Base-by-base conservation (phyloP, 176 grass and related monocot genomes). In the Elaeis guineensis region DNA sequence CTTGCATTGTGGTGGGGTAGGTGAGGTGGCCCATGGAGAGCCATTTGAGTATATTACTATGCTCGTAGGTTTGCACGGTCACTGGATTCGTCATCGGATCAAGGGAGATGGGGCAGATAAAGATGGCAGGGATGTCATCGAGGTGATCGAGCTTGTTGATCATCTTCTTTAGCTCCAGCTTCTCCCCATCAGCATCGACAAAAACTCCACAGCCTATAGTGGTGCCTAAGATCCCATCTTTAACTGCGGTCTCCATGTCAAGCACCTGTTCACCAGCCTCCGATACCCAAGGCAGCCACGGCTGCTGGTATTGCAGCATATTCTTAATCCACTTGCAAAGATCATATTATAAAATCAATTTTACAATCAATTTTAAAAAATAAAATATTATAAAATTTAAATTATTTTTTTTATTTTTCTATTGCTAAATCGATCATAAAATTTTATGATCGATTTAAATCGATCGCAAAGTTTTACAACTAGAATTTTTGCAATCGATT, bases 1-100 rank as follows among this genome's bases (percentile, higher is more conserved):
- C 93, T 69, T 97, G 93, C 93, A 97, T 91, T n/a, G 87, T 91
- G 48, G 93, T 97, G 0, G 93, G 93, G 75, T 87, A 97, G 58
- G 87, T 91, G 21, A 80, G 79, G 78, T 90, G 93, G 28, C 93
- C 93, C 55, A 97, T 65, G 16, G 87, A 72, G 0, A 97, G 68
- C 93, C 93, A 97, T 9, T 75, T 75, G 16, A 75, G 83, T 74
- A 97, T 97, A 75, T 91, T 83, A 55, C 51, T 66, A 49, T 84
- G 81, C 76, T 97, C 93, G 72, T 97, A 97, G 18, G 93, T 97
- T 73, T 97, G 87, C 87, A 89, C 17, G 25, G 93, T 97, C 53
- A 89, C 93, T 55, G 87, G 93, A 89, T 97, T 87, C 75, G 89
- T 73, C 93, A 97, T 97, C 4, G 93, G 93, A 51, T 89, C 93